phyloP scores from a whole-genome alignment of 441 rosid genomes.

The Pelargonium cotyledonis region DNA sequence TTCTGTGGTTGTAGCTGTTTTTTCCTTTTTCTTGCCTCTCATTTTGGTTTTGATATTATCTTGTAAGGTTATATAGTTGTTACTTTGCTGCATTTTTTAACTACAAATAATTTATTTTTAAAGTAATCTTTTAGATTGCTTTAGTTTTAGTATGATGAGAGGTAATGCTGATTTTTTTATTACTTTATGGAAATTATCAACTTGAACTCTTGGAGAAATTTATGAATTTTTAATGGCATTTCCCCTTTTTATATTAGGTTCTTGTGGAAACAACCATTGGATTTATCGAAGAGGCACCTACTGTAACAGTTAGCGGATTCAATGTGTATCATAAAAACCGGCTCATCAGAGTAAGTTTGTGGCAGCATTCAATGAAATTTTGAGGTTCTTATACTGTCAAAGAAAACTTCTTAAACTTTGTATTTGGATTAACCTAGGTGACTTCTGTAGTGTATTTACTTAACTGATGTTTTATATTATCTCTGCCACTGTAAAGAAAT shows the following conservation, averaged over 20 bases:
- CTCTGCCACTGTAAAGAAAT: background rate
- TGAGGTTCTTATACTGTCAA: background rate
- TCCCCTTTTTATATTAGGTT: constrained; percentile 36
- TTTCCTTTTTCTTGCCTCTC: background rate
- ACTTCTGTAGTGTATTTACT: background rate
- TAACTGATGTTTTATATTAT: too few species aligned
- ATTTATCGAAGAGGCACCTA: constrained; percentile 73
- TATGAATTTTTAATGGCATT: constrained; percentile 7
- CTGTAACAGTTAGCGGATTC: constrained; percentile 49
- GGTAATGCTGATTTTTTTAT: background rate
- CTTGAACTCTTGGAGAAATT: background rate
- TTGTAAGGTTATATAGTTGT: background rate
- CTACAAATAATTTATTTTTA: background rate
- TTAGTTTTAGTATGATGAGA: background rate
- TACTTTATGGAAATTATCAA: background rate
- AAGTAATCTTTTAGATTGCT: background rate
- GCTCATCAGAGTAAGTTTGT: constrained; percentile 67
- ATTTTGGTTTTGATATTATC: constrained; percentile 2
- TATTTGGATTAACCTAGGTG: background rate
- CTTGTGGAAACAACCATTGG: constrained; percentile 68
- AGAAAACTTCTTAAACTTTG: background rate
- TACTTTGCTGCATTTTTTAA: background rate
- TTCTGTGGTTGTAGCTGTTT: background rate
- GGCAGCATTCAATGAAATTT: background rate
- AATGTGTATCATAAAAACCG: constrained; percentile 93